Percentiles rank a stretch among this genome's conserved stretches.
These are phyloP conservation scores for Schwanniomyces occidentalis DNA, from an alignment of 805 yeast species.

Conservation along the genomic window DNA sequence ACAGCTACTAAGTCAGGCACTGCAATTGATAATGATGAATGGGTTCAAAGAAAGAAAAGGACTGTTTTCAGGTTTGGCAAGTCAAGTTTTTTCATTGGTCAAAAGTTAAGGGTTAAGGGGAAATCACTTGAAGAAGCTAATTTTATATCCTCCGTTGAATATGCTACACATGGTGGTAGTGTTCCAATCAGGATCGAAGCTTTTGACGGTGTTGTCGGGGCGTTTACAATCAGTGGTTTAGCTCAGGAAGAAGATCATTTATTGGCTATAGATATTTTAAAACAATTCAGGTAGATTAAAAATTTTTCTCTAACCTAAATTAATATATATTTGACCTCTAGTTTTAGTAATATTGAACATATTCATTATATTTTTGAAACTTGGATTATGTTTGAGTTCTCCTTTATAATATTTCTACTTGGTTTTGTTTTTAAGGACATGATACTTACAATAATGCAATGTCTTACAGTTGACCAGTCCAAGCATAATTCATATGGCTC, in stretches of 20 bases:
- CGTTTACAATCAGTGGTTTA: constrained; percentile 57
- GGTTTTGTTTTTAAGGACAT: too few relatives aligned
- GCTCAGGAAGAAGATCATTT: constrained; percentile 56
- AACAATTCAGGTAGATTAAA: too few relatives aligned
- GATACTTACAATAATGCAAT: too few relatives aligned
- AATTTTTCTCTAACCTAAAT: too few relatives aligned
- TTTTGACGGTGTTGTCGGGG: constrained; percentile 42
- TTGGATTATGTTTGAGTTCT: too few relatives aligned
- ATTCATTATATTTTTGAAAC: too few relatives aligned
- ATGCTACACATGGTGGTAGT: constrained; percentile 58
- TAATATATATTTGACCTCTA: too few relatives aligned
- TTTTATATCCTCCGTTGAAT: constrained; percentile 43
- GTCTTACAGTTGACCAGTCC: too few relatives aligned
- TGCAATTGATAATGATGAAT: constrained; percentile 51
- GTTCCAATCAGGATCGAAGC: constrained; percentile 47
- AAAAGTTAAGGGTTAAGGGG: constrained; percentile 35
- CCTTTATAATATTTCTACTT: too few relatives aligned
- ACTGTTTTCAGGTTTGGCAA: constrained; percentile 48
- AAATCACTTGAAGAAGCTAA: constrained; percentile 38
- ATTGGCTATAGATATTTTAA: constrained; percentile 40
- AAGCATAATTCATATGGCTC: too few relatives aligned
- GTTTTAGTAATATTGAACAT: too few relatives aligned
- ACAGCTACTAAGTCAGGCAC: constrained; percentile 37
- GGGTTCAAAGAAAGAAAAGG: constrained; percentile 52
- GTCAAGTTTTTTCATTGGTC: constrained; percentile 50